A percentile compares a stretch with the other conserved stretches of the same genome.
Conservation (phyloP, 768 basidiomycete genomes). For the Leccinum incarnatum region DNA sequence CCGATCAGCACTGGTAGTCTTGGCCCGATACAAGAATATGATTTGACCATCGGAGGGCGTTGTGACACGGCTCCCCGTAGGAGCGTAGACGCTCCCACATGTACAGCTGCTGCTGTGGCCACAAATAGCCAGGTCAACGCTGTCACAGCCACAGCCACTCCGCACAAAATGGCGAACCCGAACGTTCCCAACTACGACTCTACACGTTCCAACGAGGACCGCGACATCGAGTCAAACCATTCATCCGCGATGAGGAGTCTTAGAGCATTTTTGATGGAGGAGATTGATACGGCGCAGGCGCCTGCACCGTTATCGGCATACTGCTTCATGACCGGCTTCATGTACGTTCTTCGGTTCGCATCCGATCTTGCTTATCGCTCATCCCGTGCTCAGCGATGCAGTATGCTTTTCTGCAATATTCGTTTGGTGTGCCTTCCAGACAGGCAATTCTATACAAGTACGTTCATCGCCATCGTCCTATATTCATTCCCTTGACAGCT, state of each 20-base stretch:
- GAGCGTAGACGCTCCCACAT: background rate
- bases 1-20: constrained; percentile 7
- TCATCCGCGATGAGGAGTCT: constrained; percentile 8
- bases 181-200: background rate
- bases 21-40: constrained; percentile 13
- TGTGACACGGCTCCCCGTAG: background rate
- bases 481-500: background rate
- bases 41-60: background rate
- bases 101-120: background rate
- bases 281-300: constrained; percentile 30
- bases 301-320: constrained; percentile 58
- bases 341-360: constrained; percentile 42
- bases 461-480: background rate
- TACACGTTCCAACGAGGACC: background rate
- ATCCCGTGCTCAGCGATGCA: constrained; percentile 47
- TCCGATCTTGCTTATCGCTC: background rate
- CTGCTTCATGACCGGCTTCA: constrained; percentile 79
- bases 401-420: constrained; percentile 77
- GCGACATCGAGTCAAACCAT: constrained; percentile 19
- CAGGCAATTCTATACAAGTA: constrained; percentile 72
- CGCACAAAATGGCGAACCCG: background rate
- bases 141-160: background rate
- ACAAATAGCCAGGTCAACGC: background rate
- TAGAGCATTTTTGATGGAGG: constrained; percentile 17
- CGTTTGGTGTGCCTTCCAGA: constrained; percentile 87